Evolutionary conservation across 23 red algal genomes (phyloP), one percentile per base, ranked within the genome.

Genomic region (Agarophyton chilense): DNA sequence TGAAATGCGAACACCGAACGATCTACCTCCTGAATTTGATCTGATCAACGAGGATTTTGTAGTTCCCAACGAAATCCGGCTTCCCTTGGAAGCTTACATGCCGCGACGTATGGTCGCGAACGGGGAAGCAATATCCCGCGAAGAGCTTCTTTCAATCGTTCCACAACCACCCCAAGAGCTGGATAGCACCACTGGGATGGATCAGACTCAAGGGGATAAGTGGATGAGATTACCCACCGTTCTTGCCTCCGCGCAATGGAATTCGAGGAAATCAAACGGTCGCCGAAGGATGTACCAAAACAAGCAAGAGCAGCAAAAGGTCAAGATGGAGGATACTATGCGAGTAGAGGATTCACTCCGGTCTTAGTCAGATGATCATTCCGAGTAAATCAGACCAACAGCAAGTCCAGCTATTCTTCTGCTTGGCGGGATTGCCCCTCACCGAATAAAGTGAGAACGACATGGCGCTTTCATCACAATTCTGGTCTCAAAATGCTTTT

Each of bases 21-120:
- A 88, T 9, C 24, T 60, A 21, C 44, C 46, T 28, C 17, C 80
- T 42, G 58, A 84, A 25, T 51, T 51, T 52, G 58, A 65, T 31
- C n/a, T 68, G 2, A 39, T 67, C 7, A 68, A 68, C 21, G 80
- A 84, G 28, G 21, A 52, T 61, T 84, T 64, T 33, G 34, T 71
- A 10, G 88, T 91, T 40, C 88, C 88, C 26, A 67, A 57, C 25
- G 66, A 81, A 82, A 75, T 91, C 32, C 52, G 88, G 17, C 76
- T 91, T 3, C 88, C 88, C 55, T 44, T 91, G 18, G 88, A 91
- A 73, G 88, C 88, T 0, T 91, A 91, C 53, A 55, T 91, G 47
- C 88, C 88, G 24, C 60, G 88, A 50, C 74, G 88, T 7, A 75
- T 81, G 56, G 49, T 22, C 43, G 64, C 75, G 6, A 40, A 44